phyloP scores from a whole-genome alignment of 768 basidiomycete genomes.

The Suillus decipiens region DNA sequence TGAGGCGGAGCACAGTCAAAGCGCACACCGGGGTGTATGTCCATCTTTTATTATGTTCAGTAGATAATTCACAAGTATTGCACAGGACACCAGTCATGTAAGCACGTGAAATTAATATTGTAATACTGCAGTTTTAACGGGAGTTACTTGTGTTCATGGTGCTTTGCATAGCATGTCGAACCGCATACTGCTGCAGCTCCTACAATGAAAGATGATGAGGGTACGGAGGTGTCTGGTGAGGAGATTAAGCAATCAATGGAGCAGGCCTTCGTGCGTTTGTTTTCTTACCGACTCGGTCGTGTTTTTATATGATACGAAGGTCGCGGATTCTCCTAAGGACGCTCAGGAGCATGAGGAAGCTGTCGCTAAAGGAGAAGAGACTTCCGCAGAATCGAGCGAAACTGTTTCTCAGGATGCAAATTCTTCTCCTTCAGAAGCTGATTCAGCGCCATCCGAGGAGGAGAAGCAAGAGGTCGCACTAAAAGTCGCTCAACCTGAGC shows the following conservation, averaged over 20 bases:
- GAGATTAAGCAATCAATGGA: constrained; percentile 34
- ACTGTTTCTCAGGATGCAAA: neutral
- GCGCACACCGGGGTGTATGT: constrained; percentile 21
- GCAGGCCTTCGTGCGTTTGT: constrained; percentile 25
- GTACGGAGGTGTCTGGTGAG: constrained; percentile 28
- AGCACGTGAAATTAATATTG: constrained; percentile 9
- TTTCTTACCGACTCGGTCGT: neutral
- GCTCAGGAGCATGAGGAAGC: constrained; percentile 30
- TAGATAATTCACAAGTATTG: constrained; percentile 1
- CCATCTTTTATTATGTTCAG: constrained; percentile 4
- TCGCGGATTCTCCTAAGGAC: constrained; percentile 33
- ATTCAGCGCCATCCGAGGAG: neutral
- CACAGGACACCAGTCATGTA: constrained; percentile 24
- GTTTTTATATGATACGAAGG: constrained; percentile 19
- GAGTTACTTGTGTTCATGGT: constrained; percentile 7
- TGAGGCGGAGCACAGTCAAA: constrained; percentile 19
- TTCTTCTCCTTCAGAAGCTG: neutral
- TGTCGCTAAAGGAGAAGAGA: constrained; percentile 12
- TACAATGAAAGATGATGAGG: constrained; percentile 32
- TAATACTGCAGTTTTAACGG: constrained; percentile 6
- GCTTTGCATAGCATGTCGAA: constrained; percentile 20
- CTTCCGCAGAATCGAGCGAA: neutral
- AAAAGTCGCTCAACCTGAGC: neutral
- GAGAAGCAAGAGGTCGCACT: neutral
- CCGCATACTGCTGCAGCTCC: constrained; percentile 10